Evolutionary conservation across 306 rosid genomes (phyloP), one percentile per base, ranked within the genome.

Genomic region (Pyrus bretschneideri): DNA sequence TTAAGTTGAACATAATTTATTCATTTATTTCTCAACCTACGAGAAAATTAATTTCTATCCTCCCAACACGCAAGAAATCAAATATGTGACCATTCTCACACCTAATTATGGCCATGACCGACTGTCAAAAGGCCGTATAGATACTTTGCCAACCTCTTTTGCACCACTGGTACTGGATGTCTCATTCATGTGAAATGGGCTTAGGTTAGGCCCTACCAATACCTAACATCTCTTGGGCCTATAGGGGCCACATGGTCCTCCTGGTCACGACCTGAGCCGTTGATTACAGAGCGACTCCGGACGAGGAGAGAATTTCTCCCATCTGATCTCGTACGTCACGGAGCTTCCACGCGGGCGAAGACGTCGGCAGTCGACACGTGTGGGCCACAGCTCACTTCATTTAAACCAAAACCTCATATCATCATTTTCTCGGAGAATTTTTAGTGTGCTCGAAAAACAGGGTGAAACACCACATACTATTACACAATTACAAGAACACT

Each of bases 311-410:
- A 25, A 27, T 27, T 27, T 30, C 4, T 6, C 27, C 21, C 67
- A 3, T 27, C 5, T 6, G 5, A 27, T 13, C 67, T 27, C 38
- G 67, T 35, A 13, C 66, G 0, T 69, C 51, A 21, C 3, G 61
- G 52, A 42, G 6, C 27, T 10, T 45, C 71, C 76, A 59, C 69
- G 60, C 62, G 2, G 62, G 2, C 10, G 2, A 2, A 3, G 58
- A 21, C 5, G 11, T 38, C 44, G 44, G 11, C 44, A 6, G 44
- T 38, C 0, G 69, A 27, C 76, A 78, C 77, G 76, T 30, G 72
- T 61, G 9, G 12, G 71, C 15, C 10, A 73, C 57, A 76, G 73
- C 69, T 31, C 23, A 79, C 51, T 23, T 77, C 82, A 79, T 73
- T 79, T 3, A 76, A 46, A 42, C 55, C 78, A 25, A 3, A 12